Evolutionary conservation across 148 eudicot species (phyloP).

Genomic region (Beta vulgaris): DNA sequence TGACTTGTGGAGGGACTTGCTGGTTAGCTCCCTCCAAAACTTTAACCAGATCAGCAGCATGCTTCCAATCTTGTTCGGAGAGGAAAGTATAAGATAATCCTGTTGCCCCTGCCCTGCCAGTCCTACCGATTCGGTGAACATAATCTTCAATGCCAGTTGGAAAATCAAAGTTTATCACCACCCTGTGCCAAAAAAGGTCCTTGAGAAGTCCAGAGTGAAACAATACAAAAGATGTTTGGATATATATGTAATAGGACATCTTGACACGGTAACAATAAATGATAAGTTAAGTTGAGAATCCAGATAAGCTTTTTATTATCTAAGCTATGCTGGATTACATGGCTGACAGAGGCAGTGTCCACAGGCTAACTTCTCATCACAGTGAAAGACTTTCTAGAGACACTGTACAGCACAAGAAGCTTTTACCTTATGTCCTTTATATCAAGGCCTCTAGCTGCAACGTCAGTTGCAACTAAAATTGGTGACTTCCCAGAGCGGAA

Average conservation of each 20-base stretch:
- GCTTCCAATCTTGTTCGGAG: constrained; percentile 96
- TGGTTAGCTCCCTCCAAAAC: constrained; percentile 93
- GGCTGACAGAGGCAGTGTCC: not conserved
- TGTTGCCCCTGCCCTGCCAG: constrained; percentile 97
- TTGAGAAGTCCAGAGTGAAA: constrained; percentile 3
- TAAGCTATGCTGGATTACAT: too few species aligned
- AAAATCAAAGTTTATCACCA: constrained; percentile 91
- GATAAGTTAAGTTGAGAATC: not conserved
- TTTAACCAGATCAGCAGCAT: constrained; percentile 75
- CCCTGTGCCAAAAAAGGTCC: constrained; percentile 45
- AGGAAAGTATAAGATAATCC: constrained; percentile 88
- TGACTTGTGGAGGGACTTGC: constrained; percentile 73
- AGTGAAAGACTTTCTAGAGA: not conserved
- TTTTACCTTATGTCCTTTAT: constrained; percentile 81
- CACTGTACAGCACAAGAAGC: constrained; percentile 1
- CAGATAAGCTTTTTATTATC: not conserved
- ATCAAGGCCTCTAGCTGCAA: constrained; percentile 99
- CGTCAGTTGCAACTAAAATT: constrained; percentile 92
- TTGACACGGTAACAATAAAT: not conserved
- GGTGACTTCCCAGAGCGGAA: constrained; percentile 82
- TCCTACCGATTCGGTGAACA: constrained; percentile 97
- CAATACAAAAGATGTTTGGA: too few species aligned
- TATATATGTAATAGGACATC: too few species aligned
- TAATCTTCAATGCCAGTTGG: constrained; percentile 98
- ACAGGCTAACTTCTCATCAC: not conserved